These are phyloP conservation scores for Cercophora newfieldiana DNA, from an alignment of 495 filamentous ascomycete species.

Conservation along the genomic window DNA sequence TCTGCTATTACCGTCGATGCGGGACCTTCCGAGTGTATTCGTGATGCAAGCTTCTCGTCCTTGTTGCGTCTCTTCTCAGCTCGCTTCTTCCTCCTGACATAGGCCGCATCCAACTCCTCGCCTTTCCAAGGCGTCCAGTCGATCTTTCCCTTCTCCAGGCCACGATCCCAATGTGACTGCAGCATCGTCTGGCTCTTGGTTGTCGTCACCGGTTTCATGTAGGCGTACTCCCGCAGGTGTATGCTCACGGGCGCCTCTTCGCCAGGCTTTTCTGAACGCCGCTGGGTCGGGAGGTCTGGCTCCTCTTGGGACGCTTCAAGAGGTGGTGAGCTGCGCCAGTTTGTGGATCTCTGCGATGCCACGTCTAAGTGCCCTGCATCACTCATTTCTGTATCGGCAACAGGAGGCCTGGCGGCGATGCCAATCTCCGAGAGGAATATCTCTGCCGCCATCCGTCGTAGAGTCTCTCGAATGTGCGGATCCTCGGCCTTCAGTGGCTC, in stretches of 20 bases:
- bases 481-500: background rate
- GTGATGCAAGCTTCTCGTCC: conserved; percentile 1
- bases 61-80: conserved; percentile 5
- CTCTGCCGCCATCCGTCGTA: conserved; percentile 27
- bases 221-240: conserved; percentile 29
- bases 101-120: conserved; percentile 20
- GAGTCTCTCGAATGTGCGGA: background rate
- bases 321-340: conserved; percentile 26
- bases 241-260: background rate
- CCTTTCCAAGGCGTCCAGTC: conserved; percentile 22
- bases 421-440: conserved; percentile 27
- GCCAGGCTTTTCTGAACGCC: background rate
- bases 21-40: background rate
- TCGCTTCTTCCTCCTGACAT: background rate
- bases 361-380: background rate
- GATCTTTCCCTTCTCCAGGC: conserved; percentile 22
- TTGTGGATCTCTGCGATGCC: conserved; percentile 8
- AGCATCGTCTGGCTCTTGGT: conserved; percentile 2
- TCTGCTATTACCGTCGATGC: background rate
- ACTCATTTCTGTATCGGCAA: conserved; percentile 5
- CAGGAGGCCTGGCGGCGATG: conserved; percentile 7
- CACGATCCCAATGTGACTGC: conserved; percentile 20
- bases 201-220: conserved; percentile 12
- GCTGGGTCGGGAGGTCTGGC: background rate
- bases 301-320: conserved; percentile 11